phyloP scores from a whole-genome alignment of 352 stramenopile species.

The Phytophthora tubulina region DNA sequence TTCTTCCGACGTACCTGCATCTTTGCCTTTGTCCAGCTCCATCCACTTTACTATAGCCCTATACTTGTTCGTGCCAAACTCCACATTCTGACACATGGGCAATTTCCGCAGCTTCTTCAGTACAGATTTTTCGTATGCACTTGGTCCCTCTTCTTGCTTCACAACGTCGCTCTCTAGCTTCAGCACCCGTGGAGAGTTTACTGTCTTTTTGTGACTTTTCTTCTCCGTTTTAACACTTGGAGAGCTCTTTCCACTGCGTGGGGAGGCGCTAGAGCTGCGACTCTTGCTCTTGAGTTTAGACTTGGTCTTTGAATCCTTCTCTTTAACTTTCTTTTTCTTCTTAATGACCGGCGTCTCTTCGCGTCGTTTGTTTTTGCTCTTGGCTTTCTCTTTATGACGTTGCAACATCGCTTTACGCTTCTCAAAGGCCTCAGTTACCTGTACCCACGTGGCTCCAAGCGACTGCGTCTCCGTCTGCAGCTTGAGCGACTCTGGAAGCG shows the following conservation, averaged over 20 bases:
- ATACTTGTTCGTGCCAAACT: constrained; percentile 57
- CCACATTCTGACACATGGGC: constrained; percentile 49
- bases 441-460: constrained; percentile 38
- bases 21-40: constrained; percentile 56
- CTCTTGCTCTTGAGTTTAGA: constrained; percentile 28
- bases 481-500: constrained; percentile 36
- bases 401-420: constrained; percentile 40
- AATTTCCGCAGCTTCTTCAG: constrained; percentile 53
- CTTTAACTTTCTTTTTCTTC: constrained; percentile 25
- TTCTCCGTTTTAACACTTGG: constrained; percentile 25
- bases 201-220: constrained; percentile 22
- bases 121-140: constrained; percentile 29
- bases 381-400: constrained; percentile 43
- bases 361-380: constrained; percentile 25
- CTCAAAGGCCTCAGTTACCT: constrained; percentile 36
- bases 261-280: constrained; percentile 24
- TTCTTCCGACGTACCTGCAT: constrained; percentile 44
- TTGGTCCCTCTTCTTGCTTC: constrained; percentile 15
- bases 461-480: constrained; percentile 48
- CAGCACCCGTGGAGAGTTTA: background rate
- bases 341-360: constrained; percentile 15
- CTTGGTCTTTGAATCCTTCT: constrained; percentile 6
- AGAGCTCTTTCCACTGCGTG: constrained; percentile 23
- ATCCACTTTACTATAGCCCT: constrained; percentile 61
- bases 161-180: constrained; percentile 5